Evolutionary conservation across 371 early-diverging fungal species (phyloP).

Genomic region (Blyttiomyces sp.): DNA sequence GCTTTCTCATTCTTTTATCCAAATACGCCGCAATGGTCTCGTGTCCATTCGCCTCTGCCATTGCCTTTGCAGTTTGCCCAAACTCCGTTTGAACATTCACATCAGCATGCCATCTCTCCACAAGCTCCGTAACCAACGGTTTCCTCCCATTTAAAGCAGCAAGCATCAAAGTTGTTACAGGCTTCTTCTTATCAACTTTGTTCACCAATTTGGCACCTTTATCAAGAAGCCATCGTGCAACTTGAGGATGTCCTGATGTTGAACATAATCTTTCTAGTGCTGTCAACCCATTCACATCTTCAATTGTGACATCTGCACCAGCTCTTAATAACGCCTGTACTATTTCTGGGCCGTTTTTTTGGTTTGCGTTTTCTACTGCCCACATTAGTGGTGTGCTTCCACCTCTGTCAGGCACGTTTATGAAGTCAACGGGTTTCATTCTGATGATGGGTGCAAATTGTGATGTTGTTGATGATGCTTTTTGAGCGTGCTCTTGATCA

Average conservation of each 20-base stretch:
- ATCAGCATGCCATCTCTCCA: conserved; percentile 39
- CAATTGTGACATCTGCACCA: conserved; percentile 28
- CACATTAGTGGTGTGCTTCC: conserved; percentile 47
- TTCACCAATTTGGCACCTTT: conserved; percentile 29
- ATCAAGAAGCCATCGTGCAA: conserved; percentile 30
- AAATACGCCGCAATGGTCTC: too few relatives aligned
- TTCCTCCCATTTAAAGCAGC: conserved; percentile 45
- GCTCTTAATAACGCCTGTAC: conserved; percentile 22
- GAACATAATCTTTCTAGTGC: conserved; percentile 41
- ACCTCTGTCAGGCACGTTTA: conserved; percentile 31
- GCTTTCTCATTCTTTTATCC: too few relatives aligned
- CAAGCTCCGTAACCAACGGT: conserved; percentile 34
- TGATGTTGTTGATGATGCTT: too few relatives aligned
- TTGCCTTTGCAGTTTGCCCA: conserved; percentile 30
- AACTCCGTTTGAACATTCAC: conserved; percentile 31
- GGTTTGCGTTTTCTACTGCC: conserved; percentile 39
- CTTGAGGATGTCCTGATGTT: conserved; percentile 25
- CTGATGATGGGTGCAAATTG: too few relatives aligned
- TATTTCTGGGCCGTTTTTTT: conserved; percentile 31
- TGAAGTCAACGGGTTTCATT: too few relatives aligned
- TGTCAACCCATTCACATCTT: conserved; percentile 34
- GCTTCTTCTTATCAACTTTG: conserved; percentile 20
- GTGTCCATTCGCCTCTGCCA: too few relatives aligned
- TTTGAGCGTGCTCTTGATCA: neutral
- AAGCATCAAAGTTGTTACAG: conserved; percentile 42